These are phyloP conservation scores for Parathielavia hyrcaniae DNA, from an alignment of 495 filamentous ascomycete genomes.

Conservation along the genomic window DNA sequence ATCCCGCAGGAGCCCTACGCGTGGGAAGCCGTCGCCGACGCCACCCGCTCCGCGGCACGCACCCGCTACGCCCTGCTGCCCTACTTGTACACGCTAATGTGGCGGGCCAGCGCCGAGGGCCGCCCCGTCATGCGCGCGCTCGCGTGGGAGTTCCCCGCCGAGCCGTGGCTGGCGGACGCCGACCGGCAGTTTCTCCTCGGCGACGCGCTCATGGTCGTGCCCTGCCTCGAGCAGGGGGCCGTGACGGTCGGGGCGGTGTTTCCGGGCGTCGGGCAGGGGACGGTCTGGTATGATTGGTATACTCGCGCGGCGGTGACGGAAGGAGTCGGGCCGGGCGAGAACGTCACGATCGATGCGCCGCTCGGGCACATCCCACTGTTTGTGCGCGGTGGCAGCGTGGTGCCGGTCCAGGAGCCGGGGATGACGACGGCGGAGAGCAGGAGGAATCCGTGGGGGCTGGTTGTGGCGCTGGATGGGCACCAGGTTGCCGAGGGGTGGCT, in stretches of 20 bases:
- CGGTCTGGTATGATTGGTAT: conserved; percentile 82
- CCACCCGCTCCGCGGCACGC: conserved; percentile 60
- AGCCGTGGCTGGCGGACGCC: conserved; percentile 59
- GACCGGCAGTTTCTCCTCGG: conserved; percentile 79
- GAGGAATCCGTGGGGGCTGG: conserved; percentile 61
- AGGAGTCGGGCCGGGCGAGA: conserved; percentile 50
- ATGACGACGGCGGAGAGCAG: conserved; percentile 62
- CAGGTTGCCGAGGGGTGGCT: conserved; percentile 59
- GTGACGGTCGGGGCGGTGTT: conserved; percentile 67
- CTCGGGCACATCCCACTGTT: conserved; percentile 75
- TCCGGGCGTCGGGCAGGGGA: conserved; percentile 57
- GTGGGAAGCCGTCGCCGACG: conserved; percentile 64
- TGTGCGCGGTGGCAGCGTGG: conserved; percentile 61
- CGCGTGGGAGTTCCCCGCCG: conserved; percentile 76
- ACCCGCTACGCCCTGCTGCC: conserved; percentile 70
- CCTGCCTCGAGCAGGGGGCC: conserved; percentile 62
- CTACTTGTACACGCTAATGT: conserved; percentile 78
- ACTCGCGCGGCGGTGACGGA: conserved; percentile 46
- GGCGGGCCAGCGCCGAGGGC: conserved; percentile 60
- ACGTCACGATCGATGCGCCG: conserved; percentile 67
- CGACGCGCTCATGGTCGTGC: conserved; percentile 60
- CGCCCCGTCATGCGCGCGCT: conserved; percentile 75
- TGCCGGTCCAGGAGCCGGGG: conserved; percentile 66
- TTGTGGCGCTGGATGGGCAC: conserved; percentile 53
- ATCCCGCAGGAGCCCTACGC: conserved; percentile 68